phyloP scores from a whole-genome alignment of 768 basidiomycete species.

The Chalciporus chontae region DNA sequence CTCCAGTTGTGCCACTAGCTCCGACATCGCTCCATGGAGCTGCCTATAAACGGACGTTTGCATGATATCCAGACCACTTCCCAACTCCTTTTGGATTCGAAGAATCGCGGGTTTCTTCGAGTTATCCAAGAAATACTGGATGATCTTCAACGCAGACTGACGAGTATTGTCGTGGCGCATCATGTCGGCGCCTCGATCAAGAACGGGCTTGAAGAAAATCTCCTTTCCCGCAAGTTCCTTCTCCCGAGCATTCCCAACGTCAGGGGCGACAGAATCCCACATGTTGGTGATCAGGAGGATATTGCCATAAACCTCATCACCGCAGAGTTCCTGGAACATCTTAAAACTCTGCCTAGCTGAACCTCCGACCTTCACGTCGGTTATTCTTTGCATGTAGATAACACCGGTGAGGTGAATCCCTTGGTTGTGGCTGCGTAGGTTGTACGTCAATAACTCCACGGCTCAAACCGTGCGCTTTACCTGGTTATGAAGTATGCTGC shows the following conservation, averaged over 20 bases:
- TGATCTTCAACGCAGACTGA: conserved; percentile 43
- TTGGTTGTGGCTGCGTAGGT: conserved; percentile 17
- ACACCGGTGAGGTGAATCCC: conserved; percentile 40
- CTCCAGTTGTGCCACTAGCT: conserved; percentile 40
- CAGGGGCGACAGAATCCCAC: conserved; percentile 41
- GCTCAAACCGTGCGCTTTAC: conserved; percentile 7
- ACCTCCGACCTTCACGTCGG: conserved; percentile 45
- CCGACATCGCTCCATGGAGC: conserved; percentile 45
- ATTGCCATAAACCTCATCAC: conserved; percentile 41
- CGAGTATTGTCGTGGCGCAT: conserved; percentile 41
- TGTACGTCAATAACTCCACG: not conserved
- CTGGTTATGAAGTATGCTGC: conserved; percentile 35
- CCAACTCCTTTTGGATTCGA: conserved; percentile 54
- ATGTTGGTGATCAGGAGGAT: conserved; percentile 51
- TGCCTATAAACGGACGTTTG: conserved; percentile 54
- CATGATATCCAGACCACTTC: conserved; percentile 41
- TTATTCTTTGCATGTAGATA: conserved; percentile 52
- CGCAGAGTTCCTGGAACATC: conserved; percentile 52
- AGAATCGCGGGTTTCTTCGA: conserved; percentile 36
- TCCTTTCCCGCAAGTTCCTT: conserved; percentile 38
- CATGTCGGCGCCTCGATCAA: conserved; percentile 44
- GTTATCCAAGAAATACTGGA: conserved; percentile 35
- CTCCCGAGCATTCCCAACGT: conserved; percentile 38
- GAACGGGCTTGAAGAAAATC: conserved; percentile 49
- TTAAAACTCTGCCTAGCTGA: conserved; percentile 44